Evolutionary conservation across 768 basidiomycete species (phyloP).

Genomic region (Boletellus sp.): DNA sequence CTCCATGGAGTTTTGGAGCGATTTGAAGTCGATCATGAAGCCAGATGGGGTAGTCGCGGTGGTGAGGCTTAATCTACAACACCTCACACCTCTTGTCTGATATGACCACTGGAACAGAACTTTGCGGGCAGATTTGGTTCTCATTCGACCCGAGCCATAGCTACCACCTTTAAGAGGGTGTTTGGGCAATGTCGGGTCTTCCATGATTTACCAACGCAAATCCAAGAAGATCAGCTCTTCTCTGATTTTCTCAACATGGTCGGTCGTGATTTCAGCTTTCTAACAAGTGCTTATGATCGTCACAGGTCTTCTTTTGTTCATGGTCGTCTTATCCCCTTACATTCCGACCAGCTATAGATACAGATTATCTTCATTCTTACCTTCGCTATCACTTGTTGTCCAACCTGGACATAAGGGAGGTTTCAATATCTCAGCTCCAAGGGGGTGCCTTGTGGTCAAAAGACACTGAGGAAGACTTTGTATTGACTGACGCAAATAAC

Average conservation of each 20-base stretch:
- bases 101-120: constrained; percentile 49
- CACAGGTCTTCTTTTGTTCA: constrained; percentile 82
- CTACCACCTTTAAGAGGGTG: constrained; percentile 63
- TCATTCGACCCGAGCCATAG: constrained; percentile 58
- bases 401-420: constrained; percentile 49
- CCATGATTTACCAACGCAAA: constrained; percentile 56
- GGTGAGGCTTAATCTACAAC: constrained; percentile 42
- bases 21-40: constrained; percentile 59
- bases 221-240: constrained; percentile 45
- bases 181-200: constrained; percentile 82
- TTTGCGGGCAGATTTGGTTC: constrained; percentile 73
- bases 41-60: constrained; percentile 76
- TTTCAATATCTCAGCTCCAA: constrained; percentile 43
- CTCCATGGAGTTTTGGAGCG: constrained; percentile 79
- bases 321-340: constrained; percentile 47
- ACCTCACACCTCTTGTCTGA: neutral
- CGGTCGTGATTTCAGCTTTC: constrained; percentile 17
- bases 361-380: constrained; percentile 67
- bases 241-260: constrained; percentile 74
- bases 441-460: constrained; percentile 16
- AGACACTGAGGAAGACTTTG: constrained; percentile 40
- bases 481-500: constrained; percentile 63
- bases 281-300: constrained; percentile 4
- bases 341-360: constrained; percentile 51
- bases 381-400: constrained; percentile 60